These are phyloP conservation scores for Neurospora tetrasperma DNA, from an alignment of 495 filamentous ascomycete genomes.

Conservation along the genomic window DNA sequence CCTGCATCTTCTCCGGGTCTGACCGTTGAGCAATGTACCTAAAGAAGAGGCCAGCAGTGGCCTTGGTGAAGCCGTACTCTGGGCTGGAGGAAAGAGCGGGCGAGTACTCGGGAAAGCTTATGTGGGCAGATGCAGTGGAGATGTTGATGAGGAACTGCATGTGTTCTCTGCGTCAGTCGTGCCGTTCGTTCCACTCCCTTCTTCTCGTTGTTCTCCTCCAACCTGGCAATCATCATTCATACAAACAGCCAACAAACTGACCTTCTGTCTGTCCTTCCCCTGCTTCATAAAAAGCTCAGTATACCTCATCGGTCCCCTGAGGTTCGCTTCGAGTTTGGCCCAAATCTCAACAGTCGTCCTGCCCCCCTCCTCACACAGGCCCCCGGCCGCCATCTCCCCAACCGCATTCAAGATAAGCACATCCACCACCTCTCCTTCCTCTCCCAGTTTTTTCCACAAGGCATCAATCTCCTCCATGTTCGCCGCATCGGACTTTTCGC, in stretches of 20 bases:
- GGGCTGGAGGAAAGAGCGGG: neutral
- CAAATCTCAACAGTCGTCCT: slow-evolving; percentile 14
- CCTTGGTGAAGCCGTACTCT: slow-evolving; percentile 30
- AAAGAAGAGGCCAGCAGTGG: slow-evolving; percentile 24
- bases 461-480: slow-evolving; percentile 11
- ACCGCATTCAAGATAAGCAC: slow-evolving; percentile 33
- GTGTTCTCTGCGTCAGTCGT: neutral
- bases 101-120: slow-evolving; percentile 5
- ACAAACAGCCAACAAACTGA: neutral
- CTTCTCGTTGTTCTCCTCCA: neutral
- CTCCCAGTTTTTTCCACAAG: slow-evolving; percentile 26
- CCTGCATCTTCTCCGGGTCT: slow-evolving; percentile 23
- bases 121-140: slow-evolving; percentile 23
- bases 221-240: neutral
- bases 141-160: slow-evolving; percentile 27
- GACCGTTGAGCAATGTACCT: slow-evolving; percentile 28
- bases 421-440: slow-evolving; percentile 23
- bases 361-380: neutral
- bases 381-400: neutral
- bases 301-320: slow-evolving; percentile 25
- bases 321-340: slow-evolving; percentile 24
- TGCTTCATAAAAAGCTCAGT: slow-evolving; percentile 26
- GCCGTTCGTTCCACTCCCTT: neutral
- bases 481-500: slow-evolving; percentile 17
- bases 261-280: neutral